Percentiles rank a stretch among this genome's conserved stretches.
Conservation (phyloP, 352 stramenopile species). For the Pythium sp. region DNA sequence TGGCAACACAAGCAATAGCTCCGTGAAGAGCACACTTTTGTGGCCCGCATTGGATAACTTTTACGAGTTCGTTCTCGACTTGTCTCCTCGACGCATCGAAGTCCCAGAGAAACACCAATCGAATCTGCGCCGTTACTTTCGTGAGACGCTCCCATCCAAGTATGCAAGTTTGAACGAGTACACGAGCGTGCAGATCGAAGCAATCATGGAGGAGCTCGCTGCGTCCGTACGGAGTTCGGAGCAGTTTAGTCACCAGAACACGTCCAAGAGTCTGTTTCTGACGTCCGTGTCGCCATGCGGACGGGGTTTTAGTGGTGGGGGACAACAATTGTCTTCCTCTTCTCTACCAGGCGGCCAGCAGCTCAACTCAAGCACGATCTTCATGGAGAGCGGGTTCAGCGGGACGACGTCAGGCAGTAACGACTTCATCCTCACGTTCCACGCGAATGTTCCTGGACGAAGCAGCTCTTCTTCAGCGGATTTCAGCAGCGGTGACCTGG, state of each 20-base stretch:
- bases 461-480: conserved; percentile 23
- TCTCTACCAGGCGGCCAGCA: conserved; percentile 10
- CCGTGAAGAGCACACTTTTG: conserved; percentile 49
- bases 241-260: conserved; percentile 35
- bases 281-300: conserved; percentile 64
- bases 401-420: conserved; percentile 33
- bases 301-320: neutral
- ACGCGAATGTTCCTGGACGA: conserved; percentile 22
- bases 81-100: conserved; percentile 47
- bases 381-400: conserved; percentile 70
- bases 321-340: conserved; percentile 12
- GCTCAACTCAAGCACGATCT: conserved; percentile 56
- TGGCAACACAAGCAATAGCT: neutral
- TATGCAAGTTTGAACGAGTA: conserved; percentile 58
- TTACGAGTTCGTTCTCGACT: conserved; percentile 68
- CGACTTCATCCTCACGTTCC: conserved; percentile 70
- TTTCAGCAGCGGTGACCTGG: conserved; percentile 61
- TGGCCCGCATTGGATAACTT: conserved; percentile 78
- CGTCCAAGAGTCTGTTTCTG: conserved; percentile 29
- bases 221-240: conserved; percentile 51
- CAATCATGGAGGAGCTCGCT: conserved; percentile 69
- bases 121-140: conserved; percentile 30
- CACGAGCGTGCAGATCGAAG: conserved; percentile 49
- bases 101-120: conserved; percentile 27
- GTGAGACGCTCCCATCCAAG: conserved; percentile 35